Percentiles rank a stretch among this genome's conserved stretches.
phyloP scores from a whole-genome alignment of 2,329 filamentous ascomycete genomes.

The Emergomyces africanus region DNA sequence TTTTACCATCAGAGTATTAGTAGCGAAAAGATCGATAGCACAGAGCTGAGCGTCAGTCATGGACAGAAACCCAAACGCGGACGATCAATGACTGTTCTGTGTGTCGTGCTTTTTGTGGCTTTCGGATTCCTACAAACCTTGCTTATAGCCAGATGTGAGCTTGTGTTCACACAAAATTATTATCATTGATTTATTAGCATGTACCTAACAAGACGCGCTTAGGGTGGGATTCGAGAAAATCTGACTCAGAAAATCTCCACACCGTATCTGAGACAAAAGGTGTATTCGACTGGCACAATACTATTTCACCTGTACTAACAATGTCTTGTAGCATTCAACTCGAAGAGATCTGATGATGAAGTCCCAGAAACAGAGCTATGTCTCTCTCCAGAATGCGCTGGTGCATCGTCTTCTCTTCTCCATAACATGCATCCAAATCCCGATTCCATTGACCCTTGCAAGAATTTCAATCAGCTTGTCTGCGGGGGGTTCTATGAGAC shows the following conservation, averaged over 20 bases:
- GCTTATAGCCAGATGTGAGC: not conserved
- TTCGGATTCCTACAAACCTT: not conserved
- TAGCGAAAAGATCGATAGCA: not conserved
- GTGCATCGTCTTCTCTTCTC: slow-evolving; percentile 50
- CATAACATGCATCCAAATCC: slow-evolving; percentile 51
- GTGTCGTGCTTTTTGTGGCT: not conserved
- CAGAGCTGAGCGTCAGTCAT: not conserved
- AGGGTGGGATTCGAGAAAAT: not conserved
- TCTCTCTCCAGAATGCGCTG: slow-evolving; percentile 47
- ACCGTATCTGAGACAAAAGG: not conserved
- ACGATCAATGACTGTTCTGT: not conserved
- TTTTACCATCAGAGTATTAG: not conserved
- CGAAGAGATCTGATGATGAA: not conserved
- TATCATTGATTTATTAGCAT: not conserved
- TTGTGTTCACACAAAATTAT: not conserved
- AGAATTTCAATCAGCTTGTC: slow-evolving; percentile 54
- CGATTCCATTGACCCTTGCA: slow-evolving; percentile 52
- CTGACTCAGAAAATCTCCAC: not conserved
- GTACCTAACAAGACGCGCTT: not conserved
- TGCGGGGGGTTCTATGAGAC: slow-evolving; percentile 56
- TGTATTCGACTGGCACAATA: not conserved
- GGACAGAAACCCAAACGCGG: not conserved
- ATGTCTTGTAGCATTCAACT: not conserved
- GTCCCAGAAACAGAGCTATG: slow-evolving; percentile 26
- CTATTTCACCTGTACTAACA: not conserved